Evolutionary conservation across 805 yeast genomes (phyloP).

Genomic region (Suhomyces tanzawaensis): DNA sequence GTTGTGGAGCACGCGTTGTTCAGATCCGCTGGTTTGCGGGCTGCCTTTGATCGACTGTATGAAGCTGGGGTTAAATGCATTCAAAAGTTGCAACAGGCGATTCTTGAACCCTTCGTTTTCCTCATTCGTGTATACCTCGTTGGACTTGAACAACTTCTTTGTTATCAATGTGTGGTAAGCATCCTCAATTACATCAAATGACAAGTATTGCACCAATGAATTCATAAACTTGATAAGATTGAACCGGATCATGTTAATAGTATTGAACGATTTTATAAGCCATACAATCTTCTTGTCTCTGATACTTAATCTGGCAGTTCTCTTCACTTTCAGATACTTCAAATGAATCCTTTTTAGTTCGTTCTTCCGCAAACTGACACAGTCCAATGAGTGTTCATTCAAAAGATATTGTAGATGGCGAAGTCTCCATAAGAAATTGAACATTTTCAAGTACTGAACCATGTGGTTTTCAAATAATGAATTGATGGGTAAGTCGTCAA

Average conservation of each 20-base stretch:
- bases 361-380: conserved; percentile 23
- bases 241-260: conserved; percentile 36
- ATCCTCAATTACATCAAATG: conserved; percentile 46
- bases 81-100: conserved; percentile 11
- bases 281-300: conserved; percentile 26
- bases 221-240: conserved; percentile 43
- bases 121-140: conserved; percentile 3
- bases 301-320: conserved; percentile 38
- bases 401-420: conserved; percentile 59
- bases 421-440: conserved; percentile 82
- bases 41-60: conserved; percentile 5
- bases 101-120: conserved; percentile 9
- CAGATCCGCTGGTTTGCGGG: neutral
- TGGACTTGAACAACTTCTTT: conserved; percentile 21
- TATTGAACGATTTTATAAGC: conserved; percentile 30
- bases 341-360: conserved; percentile 18
- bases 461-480: conserved; percentile 26
- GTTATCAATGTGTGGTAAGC: conserved; percentile 28
- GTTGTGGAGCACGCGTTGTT: conserved; percentile 9
- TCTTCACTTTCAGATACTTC: conserved; percentile 13
- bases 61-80: conserved; percentile 12
- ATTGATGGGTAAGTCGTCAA: conserved; percentile 54
- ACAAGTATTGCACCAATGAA: conserved; percentile 38
- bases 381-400: conserved; percentile 30
- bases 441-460: conserved; percentile 63